Conservation (phyloP, 441 rosid genomes). For the Flueggea neowawraea region DNA sequence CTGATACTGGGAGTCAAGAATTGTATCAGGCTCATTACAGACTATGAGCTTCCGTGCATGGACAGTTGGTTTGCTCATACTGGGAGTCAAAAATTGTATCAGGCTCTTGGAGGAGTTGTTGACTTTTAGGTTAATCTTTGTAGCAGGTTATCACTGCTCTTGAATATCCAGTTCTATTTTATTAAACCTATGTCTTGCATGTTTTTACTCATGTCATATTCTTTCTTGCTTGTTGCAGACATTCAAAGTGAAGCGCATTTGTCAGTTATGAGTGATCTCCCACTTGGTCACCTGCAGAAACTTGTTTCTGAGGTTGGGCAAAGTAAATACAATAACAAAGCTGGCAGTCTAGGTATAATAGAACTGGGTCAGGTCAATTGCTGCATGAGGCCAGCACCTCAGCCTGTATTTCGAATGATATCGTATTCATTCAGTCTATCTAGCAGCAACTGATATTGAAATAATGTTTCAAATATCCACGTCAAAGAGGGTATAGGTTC, state of each 20-base stretch:
- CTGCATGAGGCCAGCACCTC: constrained; percentile 86
- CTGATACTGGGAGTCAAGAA: constrained; percentile 60
- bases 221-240: constrained; percentile 41
- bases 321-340: constrained; percentile 64
- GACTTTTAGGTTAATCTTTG: constrained; percentile 90
- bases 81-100: constrained; percentile 71
- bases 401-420: constrained; percentile 82
- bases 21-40: constrained; percentile 48
- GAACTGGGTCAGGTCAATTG: constrained; percentile 76
- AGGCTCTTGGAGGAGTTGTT: constrained; percentile 77
- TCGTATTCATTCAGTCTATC: constrained; percentile 67
- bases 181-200: constrained; percentile 12
- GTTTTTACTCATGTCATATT: constrained; percentile 17
- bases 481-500: constrained; percentile 24
- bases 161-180: constrained; percentile 16
- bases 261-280: constrained; percentile 72
- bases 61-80: constrained; percentile 86
- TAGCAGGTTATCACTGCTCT: constrained; percentile 70
- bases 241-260: constrained; percentile 50
- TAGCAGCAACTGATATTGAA: constrained; percentile 47
- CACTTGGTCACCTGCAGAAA: constrained; percentile 57
- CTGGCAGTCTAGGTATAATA: constrained; percentile 85
- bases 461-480: constrained; percentile 56
- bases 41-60: constrained; percentile 59
- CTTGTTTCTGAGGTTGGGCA: constrained; percentile 73